Conservation (phyloP, 345 rosid genomes). For the Salix viminalis region DNA sequence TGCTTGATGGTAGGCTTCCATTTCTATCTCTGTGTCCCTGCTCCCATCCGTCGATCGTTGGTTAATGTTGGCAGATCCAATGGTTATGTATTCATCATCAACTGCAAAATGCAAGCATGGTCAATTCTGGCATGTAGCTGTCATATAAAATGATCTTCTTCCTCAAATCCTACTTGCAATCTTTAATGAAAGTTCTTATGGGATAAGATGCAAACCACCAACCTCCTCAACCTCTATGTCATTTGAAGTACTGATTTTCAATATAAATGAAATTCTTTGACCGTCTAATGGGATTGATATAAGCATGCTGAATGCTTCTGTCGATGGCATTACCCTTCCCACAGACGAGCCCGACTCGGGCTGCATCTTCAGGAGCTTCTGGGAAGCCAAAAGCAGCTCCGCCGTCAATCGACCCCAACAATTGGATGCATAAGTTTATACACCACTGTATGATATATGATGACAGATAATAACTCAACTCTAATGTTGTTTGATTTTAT, state of each 20-base stretch:
- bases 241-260: conserved; percentile 41
- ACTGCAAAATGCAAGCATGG: conserved; percentile 18
- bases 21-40: conserved; percentile 49
- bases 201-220: conserved; percentile 42
- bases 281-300: conserved; percentile 43
- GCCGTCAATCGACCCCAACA: conserved; percentile 44
- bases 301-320: conserved; percentile 50
- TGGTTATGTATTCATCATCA: conserved; percentile 44
- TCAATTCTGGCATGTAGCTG: background rate
- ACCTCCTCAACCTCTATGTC: conserved; percentile 25
- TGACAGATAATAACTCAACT: too few species aligned
- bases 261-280: conserved; percentile 47
- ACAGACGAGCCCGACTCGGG: conserved; percentile 30
- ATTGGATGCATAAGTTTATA: conserved; percentile 5
- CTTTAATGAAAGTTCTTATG: conserved; percentile 48
- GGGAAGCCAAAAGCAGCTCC: conserved; percentile 47
- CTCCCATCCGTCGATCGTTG: conserved; percentile 56
- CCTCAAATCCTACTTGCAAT: conserved; percentile 30
- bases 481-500: too few species aligned
- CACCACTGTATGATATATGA: too few species aligned
- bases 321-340: conserved; percentile 36
- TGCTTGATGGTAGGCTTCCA: conserved; percentile 29
- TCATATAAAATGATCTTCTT: background rate
- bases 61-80: conserved; percentile 53
- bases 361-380: conserved; percentile 29